These are phyloP conservation scores for Monosporascus cannonballus DNA, from an alignment of 2,329 filamentous ascomycete genomes.

Conservation along the genomic window DNA sequence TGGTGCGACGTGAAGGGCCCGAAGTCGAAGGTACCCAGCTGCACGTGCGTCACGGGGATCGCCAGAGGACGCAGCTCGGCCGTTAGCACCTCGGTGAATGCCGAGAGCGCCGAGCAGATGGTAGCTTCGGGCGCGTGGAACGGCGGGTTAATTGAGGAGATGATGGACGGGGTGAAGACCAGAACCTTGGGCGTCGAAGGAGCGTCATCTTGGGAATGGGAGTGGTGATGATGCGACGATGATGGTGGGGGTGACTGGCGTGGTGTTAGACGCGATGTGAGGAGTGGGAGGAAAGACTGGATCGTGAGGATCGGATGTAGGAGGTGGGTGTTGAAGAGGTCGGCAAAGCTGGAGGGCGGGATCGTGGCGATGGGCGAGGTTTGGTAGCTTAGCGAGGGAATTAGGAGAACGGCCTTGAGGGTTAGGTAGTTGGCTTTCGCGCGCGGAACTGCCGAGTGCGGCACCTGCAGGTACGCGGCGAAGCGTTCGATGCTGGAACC, in stretches of 20 bases:
- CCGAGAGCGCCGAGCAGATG: slow-evolving; percentile 78
- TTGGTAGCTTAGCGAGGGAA: slow-evolving; percentile 75
- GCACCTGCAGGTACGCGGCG: slow-evolving; percentile 62
- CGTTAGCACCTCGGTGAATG: slow-evolving; percentile 74
- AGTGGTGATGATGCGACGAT: background rate
- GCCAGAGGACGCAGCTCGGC: slow-evolving; percentile 71
- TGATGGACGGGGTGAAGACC: slow-evolving; percentile 73
- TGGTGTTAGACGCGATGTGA: slow-evolving; percentile 53
- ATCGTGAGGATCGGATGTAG: slow-evolving; percentile 83
- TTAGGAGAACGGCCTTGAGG: slow-evolving; percentile 74
- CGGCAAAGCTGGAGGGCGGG: slow-evolving; percentile 75
- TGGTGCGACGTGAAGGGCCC: slow-evolving; percentile 53
- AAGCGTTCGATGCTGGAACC: slow-evolving; percentile 67
- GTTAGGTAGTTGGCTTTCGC: slow-evolving; percentile 70
- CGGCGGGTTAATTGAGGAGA: slow-evolving; percentile 71
- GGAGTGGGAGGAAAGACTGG: slow-evolving; percentile 80
- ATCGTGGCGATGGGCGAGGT: slow-evolving; percentile 81
- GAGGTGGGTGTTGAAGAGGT: slow-evolving; percentile 87
- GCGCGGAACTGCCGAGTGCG: slow-evolving; percentile 70
- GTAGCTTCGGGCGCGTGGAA: slow-evolving; percentile 83
- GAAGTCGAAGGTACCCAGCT: slow-evolving; percentile 87
- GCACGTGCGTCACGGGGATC: slow-evolving; percentile 79
- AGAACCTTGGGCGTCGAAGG: slow-evolving; percentile 60
- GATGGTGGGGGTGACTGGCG: slow-evolving; percentile 26
- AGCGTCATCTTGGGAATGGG: slow-evolving; percentile 27